Conservation (phyloP, 768 basidiomycete genomes). For the Suillus variegatus region DNA sequence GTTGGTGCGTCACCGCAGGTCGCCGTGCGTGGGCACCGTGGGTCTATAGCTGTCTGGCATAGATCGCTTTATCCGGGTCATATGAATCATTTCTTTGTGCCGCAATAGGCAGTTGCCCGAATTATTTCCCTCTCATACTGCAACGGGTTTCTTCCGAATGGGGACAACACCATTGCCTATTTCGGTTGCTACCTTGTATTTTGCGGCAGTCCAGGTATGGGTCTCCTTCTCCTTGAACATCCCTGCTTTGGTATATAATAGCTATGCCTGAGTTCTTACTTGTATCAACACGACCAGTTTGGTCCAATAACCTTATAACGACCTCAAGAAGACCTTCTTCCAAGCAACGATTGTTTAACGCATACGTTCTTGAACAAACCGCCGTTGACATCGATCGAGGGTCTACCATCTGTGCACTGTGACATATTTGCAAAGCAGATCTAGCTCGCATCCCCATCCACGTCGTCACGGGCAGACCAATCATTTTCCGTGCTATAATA, state of each 20-base stretch:
- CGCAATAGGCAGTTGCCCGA: constrained; percentile 10
- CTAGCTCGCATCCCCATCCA: background rate
- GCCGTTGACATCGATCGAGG: background rate
- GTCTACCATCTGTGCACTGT: constrained; percentile 7
- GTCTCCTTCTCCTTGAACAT: constrained; percentile 6
- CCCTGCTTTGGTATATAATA: constrained; percentile 28
- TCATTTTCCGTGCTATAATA: constrained; percentile 8
- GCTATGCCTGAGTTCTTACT: constrained; percentile 9
- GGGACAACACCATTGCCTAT: constrained; percentile 21
- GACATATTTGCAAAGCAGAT: constrained; percentile 8
- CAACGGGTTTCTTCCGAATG: constrained; percentile 16
- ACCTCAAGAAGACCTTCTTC: constrained; percentile 14
- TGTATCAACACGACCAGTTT: constrained; percentile 17
- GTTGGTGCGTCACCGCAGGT: too few species aligned
- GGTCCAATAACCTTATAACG: constrained; percentile 11
- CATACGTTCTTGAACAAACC: constrained; percentile 6
- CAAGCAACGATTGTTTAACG: constrained; percentile 13
- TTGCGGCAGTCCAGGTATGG: constrained; percentile 8
- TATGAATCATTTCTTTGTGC: constrained; percentile 13
- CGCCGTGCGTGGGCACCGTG: too few species aligned
- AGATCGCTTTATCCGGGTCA: too few species aligned
- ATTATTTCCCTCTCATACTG: background rate
- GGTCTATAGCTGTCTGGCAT: too few species aligned
- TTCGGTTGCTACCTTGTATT: constrained; percentile 28
- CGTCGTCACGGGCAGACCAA: constrained; percentile 5